Evolutionary conservation across 1,139 yeast species (phyloP), one percentile per base, ranked within the genome.

Genomic region (Sugiyamaella neomexicana): DNA sequence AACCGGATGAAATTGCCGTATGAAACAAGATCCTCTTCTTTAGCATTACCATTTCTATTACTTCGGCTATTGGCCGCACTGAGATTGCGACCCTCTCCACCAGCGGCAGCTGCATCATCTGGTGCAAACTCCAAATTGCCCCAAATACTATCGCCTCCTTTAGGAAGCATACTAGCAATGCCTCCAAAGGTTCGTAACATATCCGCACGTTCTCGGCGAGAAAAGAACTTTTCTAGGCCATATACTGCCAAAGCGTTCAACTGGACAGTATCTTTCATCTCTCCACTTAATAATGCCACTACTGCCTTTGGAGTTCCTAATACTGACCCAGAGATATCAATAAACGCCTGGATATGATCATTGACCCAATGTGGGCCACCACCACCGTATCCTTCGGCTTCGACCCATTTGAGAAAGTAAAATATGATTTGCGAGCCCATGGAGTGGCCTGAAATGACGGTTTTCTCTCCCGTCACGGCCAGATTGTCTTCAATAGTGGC

Each of bases 231-330:
- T 66, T 93, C 99, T 56, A 93, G 77, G 1, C 98, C 99, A 65
- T 89, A 89, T 58, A 91, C 90, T 0, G 99, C 99, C 60, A 93
- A 74, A 1, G 95, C 86, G 69, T 93, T 93, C 68, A 93, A 76
- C 65, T 93, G 97, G 27, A 95, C 95, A 0, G 99, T 93, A 68
- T 93, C 99, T 69, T 85, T 89, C 99, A 95, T 93, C 72, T 93
- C 99, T 25, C 99, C 99, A 16, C 97, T 89, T 17, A 95, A 72
- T 57, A 93, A 75, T 0, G 97, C 97, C 0, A 96, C 90, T 32
- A 90, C 81, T 0, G 96, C 86, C 69, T 93, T 93, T 1, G 99
- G 99, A 0, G 98, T 90, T 1, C 99, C 99, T 55, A 93, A 75
- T 53, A 83, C 72, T 5, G 95, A 85, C 0, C 99, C 99, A 15